Evolutionary conservation across 805 yeast species (phyloP).

Genomic region (Candida berthetii): DNA sequence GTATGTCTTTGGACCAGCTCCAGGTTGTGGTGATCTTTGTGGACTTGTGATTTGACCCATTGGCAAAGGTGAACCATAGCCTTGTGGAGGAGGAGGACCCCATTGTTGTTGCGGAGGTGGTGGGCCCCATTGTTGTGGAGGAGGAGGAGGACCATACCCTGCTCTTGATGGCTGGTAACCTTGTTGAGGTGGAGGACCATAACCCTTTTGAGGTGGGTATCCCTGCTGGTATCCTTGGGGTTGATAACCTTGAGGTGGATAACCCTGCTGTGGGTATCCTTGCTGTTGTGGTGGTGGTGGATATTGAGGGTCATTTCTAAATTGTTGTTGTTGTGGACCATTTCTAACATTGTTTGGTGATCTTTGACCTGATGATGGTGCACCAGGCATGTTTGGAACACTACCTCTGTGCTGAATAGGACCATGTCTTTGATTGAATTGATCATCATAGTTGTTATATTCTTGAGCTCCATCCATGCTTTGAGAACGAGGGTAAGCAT

Average conservation of each 20-base stretch:
- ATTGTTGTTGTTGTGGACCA: constrained; percentile 1
- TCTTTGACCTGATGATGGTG: background rate
- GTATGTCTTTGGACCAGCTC: constrained; percentile 21
- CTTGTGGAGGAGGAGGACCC: constrained; percentile 20
- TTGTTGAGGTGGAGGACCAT: constrained; percentile 9
- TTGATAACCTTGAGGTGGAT: constrained; percentile 7
- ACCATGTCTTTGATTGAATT: background rate
- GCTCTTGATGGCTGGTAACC: constrained; percentile 3
- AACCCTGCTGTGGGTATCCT: constrained; percentile 5
- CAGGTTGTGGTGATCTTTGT: constrained; percentile 7
- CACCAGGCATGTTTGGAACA: background rate
- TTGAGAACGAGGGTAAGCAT: background rate
- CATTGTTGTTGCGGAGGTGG: constrained; percentile 11
- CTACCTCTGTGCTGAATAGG: background rate
- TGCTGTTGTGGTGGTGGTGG: constrained; percentile 1
- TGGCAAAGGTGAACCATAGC: constrained; percentile 9
- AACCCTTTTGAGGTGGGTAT: constrained; percentile 13
- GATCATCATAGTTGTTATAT: background rate
- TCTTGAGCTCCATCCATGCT: background rate
- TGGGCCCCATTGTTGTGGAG: constrained; percentile 16
- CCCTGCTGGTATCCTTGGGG: constrained; percentile 8
- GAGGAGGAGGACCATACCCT: constrained; percentile 7
- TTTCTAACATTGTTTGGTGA: background rate
- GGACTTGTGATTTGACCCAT: constrained; percentile 7
- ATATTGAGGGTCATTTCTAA: background rate